phyloP scores from a whole-genome alignment of 2,329 filamentous ascomycete species.

The Tolypocladium album region DNA sequence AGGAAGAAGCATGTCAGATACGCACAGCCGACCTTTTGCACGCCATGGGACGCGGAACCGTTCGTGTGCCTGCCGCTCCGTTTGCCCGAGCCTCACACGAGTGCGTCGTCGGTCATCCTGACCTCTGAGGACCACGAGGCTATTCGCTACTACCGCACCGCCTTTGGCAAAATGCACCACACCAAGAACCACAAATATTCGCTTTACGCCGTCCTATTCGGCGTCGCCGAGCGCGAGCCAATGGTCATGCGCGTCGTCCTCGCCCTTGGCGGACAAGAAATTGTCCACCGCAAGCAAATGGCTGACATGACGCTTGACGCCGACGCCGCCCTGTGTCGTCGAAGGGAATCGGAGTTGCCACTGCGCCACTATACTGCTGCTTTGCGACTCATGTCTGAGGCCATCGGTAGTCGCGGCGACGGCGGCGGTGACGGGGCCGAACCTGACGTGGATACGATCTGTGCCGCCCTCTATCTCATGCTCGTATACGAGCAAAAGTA shows the following conservation, averaged over 20 bases:
- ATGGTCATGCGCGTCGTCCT: slow-evolving; percentile 26
- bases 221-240: slow-evolving; percentile 17
- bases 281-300: slow-evolving; percentile 10
- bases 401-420: neutral
- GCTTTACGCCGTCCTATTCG: slow-evolving; percentile 23
- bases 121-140: slow-evolving; percentile 20
- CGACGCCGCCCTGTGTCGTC: neutral
- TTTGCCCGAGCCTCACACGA: neutral
- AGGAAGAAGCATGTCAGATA: neutral
- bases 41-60: neutral
- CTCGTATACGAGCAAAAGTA: slow-evolving; percentile 26
- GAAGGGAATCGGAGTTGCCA: neutral
- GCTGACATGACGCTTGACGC: neutral
- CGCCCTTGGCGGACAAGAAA: slow-evolving; percentile 19
- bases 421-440: neutral
- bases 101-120: slow-evolving; percentile 13
- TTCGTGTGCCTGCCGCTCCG: neutral
- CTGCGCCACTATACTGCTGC: neutral
- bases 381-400: neutral
- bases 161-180: slow-evolving; percentile 21
- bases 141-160: slow-evolving; percentile 23
- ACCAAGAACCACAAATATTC: slow-evolving; percentile 25
- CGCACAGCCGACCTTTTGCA: neutral
- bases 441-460: slow-evolving; percentile 7
- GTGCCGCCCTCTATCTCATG: slow-evolving; percentile 22